These are phyloP conservation scores for Phytophthora constricta DNA, from an alignment of 352 stramenopile genomes.

Conservation along the genomic window DNA sequence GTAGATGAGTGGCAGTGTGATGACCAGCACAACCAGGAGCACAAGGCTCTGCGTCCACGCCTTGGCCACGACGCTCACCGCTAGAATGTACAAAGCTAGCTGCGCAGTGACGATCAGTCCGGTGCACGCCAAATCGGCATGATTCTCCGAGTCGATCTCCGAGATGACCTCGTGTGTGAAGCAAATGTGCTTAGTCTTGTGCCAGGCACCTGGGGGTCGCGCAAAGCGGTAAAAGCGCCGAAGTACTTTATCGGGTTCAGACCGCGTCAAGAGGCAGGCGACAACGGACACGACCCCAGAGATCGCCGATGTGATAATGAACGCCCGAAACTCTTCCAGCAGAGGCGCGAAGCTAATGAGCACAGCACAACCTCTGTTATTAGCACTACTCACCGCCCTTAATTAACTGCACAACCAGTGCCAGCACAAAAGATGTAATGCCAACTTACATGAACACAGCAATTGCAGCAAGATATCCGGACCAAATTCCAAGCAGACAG, in stretches of 20 bases:
- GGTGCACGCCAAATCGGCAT: constrained; percentile 65
- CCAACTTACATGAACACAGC: constrained; percentile 71
- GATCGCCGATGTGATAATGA: constrained; percentile 67
- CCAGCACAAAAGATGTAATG: background rate
- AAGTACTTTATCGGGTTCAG: constrained; percentile 56
- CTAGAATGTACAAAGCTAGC: constrained; percentile 68
- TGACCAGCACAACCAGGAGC: constrained; percentile 44
- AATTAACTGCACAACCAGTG: background rate
- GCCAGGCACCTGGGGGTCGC: constrained; percentile 65
- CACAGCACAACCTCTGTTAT: too few species aligned
- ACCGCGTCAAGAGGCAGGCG: constrained; percentile 48
- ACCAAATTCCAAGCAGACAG: too few species aligned
- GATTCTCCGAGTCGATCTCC: constrained; percentile 70
- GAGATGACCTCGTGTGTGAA: constrained; percentile 56
- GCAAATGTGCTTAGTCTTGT: constrained; percentile 64
- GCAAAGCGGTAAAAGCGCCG: constrained; percentile 76
- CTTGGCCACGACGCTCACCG: constrained; percentile 68
- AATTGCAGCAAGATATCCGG: constrained; percentile 61
- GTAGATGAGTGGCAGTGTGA: constrained; percentile 66
- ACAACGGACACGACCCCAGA: constrained; percentile 53
- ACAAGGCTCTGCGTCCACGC: constrained; percentile 65
- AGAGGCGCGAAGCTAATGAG: constrained; percentile 51
- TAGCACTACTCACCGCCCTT: constrained; percentile 6
- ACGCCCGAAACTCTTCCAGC: constrained; percentile 59
- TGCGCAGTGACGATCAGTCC: constrained; percentile 68